Base-by-base conservation (phyloP, 306 rosid species). In the Rubus parviflorus region DNA sequence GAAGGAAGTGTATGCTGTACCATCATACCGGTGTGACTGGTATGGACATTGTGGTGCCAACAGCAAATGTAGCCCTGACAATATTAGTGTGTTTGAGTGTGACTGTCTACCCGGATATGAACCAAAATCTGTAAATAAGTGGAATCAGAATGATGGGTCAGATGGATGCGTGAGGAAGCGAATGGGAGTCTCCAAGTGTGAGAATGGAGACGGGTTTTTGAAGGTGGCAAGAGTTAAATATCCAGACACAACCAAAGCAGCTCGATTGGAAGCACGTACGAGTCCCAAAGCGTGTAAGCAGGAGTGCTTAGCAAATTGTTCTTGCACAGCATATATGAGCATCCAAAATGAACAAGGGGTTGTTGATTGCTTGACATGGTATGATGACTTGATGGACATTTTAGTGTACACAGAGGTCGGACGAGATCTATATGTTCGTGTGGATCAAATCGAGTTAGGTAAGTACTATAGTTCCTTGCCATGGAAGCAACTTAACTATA, bases 131-230 rank as follows among this genome's bases (percentile, higher is more conserved):
- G 30, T 75, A 1, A 65, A 8, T 3, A 42, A 80, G 22, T 85
- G 93, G 93, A 53, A 81, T 54, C 15, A 80, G 7, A 81, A 79
- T 54, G 83, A 81, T 43, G 80, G 81, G 38, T 79, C 87, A 2
- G 83, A 65, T 14, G 97, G 97, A n/a, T 91, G 97, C 35, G 75
- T 81, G 40, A 88, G 90, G 47, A 89, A 71, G 37, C 62, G 23
- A 14, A 77, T 6, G 19, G 46, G 68, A n/a, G 56, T 3, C 4
- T 71, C 77, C 0, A 16, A 69, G 15, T 92, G 95, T 52, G 61
- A 40, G 7, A 75, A 46, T 19, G 93, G 91, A 43, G 93, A 88
- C 52, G 91, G 90, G 60, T 92, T 90, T 17, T 51, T 58, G 40
- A 79, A 66, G 61, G 20, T 87, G 30, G 60, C 47, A 15, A 45